Conservation (phyloP, 2,329 filamentous ascomycete species). For the Polytolypa hystricis region DNA sequence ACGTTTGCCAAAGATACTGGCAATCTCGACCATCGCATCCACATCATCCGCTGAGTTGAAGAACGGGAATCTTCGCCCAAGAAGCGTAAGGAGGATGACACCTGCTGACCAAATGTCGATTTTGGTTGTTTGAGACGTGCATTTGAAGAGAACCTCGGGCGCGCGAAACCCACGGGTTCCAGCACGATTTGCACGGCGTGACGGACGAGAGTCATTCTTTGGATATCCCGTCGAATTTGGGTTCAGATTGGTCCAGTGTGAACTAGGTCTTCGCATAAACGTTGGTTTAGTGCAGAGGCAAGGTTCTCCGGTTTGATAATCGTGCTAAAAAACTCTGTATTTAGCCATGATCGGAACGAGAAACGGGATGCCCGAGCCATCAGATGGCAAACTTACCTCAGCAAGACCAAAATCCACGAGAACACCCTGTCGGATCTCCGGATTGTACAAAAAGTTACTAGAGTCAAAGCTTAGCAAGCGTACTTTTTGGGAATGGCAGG, state of each 20-base stretch:
- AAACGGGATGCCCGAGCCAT: too few species aligned
- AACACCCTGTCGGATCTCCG: slow-evolving; percentile 62
- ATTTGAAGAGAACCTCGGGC: slow-evolving; percentile 93
- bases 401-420: slow-evolving; percentile 98
- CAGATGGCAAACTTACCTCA: slow-evolving; percentile 40
- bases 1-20: slow-evolving; percentile 79
- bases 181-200: slow-evolving; percentile 82
- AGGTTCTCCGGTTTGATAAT: slow-evolving; percentile 21
- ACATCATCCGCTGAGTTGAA: slow-evolving; percentile 99
- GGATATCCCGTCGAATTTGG: slow-evolving; percentile 62
- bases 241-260: too few species aligned
- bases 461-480: background rate
- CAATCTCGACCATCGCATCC: slow-evolving; percentile 94
- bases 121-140: slow-evolving; percentile 83
- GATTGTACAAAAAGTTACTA: slow-evolving; percentile 84
- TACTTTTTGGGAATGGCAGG: too few species aligned
- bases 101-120: slow-evolving; percentile 97
- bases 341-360: too few species aligned
- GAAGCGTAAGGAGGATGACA: slow-evolving; percentile 90
- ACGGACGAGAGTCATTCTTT: slow-evolving; percentile 78
- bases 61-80: slow-evolving; percentile 88
- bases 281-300: slow-evolving; percentile 10
- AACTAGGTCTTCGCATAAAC: too few species aligned
- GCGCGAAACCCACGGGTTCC: slow-evolving; percentile 93
- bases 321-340: slow-evolving; percentile 35